A percentile compares a stretch with the other conserved stretches of the same genome.
Evolutionary conservation across 2,329 filamentous ascomycete genomes (phyloP).

Genomic region (Cladophialophora psammophila): DNA sequence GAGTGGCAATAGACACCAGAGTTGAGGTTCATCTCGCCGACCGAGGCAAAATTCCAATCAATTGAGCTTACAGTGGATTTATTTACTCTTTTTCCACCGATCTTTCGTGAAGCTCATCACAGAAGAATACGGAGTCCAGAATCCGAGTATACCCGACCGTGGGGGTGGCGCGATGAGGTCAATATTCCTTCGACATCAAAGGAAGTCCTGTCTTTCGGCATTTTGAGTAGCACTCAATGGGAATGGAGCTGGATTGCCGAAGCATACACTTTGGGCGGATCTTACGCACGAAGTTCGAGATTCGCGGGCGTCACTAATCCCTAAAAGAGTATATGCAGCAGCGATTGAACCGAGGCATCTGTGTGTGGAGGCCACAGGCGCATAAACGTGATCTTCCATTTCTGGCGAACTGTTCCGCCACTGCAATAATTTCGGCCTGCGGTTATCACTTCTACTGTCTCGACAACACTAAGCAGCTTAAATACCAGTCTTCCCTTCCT

Average conservation of each 20-base stretch:
- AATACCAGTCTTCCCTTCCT: not conserved
- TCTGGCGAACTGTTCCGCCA: not conserved
- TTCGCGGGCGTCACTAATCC: constrained; percentile 4
- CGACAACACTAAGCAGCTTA: constrained; percentile 11
- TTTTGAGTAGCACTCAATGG: constrained; percentile 1
- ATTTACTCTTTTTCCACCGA: not conserved
- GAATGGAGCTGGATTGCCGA: constrained; percentile 22
- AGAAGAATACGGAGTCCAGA: not conserved
- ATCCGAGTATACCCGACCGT: constrained; percentile 12
- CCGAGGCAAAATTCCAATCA: constrained; percentile 5
- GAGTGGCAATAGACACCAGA: not conserved
- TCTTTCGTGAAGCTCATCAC: not conserved
- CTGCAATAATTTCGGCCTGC: constrained; percentile 8
- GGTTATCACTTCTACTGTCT: not conserved
- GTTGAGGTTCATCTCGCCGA: not conserved
- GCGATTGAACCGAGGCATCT: constrained; percentile 11
- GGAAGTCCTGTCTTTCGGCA: constrained; percentile 2
- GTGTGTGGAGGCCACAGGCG: not conserved
- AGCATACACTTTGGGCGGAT: not conserved
- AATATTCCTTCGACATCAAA: not conserved
- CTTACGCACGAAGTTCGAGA: constrained; percentile 22
- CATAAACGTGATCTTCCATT: constrained; percentile 1
- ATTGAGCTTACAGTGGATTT: not conserved
- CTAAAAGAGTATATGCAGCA: not conserved
- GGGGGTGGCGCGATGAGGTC: not conserved